phyloP scores from a whole-genome alignment of 2,329 filamentous ascomycete species.

The Pseudogymnoascus sp. region DNA sequence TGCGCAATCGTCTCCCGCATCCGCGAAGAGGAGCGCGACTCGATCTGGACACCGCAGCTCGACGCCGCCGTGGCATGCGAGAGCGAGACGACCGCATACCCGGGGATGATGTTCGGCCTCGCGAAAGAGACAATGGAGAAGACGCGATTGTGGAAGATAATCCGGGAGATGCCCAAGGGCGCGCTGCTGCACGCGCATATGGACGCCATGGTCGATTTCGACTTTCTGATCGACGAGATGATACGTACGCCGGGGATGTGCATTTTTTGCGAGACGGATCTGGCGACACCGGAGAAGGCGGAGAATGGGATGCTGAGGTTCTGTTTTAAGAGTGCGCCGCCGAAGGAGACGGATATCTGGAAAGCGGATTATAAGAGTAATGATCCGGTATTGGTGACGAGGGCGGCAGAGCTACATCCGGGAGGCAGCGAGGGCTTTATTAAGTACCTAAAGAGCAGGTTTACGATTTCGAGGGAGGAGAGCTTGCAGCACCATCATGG shows the following conservation, averaged over 20 bases:
- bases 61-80: slow-evolving; percentile 61
- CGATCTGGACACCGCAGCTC: slow-evolving; percentile 66
- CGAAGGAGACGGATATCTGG: slow-evolving; percentile 52
- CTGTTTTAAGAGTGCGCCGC: slow-evolving; percentile 42
- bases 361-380: slow-evolving; percentile 47
- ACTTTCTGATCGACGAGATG: slow-evolving; percentile 66
- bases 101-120: slow-evolving; percentile 88
- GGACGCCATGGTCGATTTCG: slow-evolving; percentile 84
- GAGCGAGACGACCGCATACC: slow-evolving; percentile 59
- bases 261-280: slow-evolving; percentile 48
- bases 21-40: slow-evolving; percentile 64
- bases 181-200: slow-evolving; percentile 78
- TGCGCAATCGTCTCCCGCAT: slow-evolving; percentile 74
- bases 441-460: slow-evolving; percentile 66
- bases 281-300: slow-evolving; percentile 45
- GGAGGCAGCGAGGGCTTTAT: slow-evolving; percentile 65
- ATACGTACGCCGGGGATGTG: slow-evolving; percentile 67
- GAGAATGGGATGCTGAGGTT: slow-evolving; percentile 53
- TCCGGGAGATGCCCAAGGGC: slow-evolving; percentile 83
- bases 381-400: slow-evolving; percentile 31
- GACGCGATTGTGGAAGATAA: slow-evolving; percentile 77
- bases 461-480: slow-evolving; percentile 63
- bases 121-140: slow-evolving; percentile 80
- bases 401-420: slow-evolving; percentile 67
- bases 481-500: slow-evolving; percentile 74